Percentiles rank a stretch among this genome's conserved stretches.
phyloP scores from a whole-genome alignment of 768 basidiomycete genomes.

The Suillus luteus region DNA sequence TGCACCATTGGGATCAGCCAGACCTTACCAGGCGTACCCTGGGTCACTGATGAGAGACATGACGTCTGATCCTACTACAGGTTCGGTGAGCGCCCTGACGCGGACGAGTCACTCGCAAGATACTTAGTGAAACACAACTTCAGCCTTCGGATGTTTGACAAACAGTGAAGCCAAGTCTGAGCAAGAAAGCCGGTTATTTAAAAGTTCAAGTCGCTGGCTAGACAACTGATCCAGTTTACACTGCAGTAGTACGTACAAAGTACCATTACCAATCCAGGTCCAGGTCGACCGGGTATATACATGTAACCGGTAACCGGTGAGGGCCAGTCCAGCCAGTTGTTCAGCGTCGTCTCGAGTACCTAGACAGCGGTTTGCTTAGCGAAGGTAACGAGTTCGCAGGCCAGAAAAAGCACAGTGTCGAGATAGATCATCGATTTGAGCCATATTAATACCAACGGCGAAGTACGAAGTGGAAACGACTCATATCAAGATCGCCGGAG shows the following conservation, averaged over 20 bases:
- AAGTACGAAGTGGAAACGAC: not conserved
- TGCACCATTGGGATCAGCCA: not conserved
- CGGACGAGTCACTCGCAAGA: not conserved
- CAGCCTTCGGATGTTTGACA: not conserved
- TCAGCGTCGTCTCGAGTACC: not conserved
- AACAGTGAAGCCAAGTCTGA: not conserved
- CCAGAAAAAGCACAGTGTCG: not conserved
- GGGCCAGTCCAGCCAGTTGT: no score
- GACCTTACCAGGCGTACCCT: conserved; percentile 40
- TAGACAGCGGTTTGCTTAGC: not conserved
- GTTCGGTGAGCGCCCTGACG: not conserved
- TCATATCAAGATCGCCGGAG: not conserved
- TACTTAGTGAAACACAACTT: not conserved
- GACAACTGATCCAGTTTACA: not conserved
- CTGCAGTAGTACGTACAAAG: not conserved
- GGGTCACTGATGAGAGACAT: conserved; percentile 72
- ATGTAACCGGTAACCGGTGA: not conserved
- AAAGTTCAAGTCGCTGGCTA: not conserved
- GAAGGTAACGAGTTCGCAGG: not conserved
- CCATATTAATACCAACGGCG: not conserved
- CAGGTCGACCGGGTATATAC: not conserved
- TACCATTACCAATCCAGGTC: not conserved
- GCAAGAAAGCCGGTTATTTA: not conserved
- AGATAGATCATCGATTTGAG: not conserved
- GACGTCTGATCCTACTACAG: not conserved